Evolutionary conservation across 2,329 filamentous ascomycete genomes (phyloP).

Genomic region (Lasiodiplodia sp.): DNA sequence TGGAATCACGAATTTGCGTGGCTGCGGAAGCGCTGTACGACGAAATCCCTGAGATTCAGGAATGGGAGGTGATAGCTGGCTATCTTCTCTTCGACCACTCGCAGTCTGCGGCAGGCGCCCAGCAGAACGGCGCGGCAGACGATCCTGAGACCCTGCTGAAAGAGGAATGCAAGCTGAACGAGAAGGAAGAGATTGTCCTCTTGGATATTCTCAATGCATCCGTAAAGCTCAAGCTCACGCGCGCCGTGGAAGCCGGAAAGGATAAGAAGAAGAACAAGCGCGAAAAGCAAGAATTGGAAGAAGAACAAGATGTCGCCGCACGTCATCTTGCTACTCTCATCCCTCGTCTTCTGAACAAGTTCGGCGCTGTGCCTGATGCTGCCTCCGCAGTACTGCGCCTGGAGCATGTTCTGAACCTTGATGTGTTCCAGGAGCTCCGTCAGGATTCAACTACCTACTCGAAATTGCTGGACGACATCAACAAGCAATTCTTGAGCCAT

Average conservation of each 20-base stretch:
- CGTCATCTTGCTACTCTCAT: constrained; percentile 80
- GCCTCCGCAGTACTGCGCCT: constrained; percentile 85
- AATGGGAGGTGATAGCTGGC: constrained; percentile 88
- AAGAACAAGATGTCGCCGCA: constrained; percentile 79
- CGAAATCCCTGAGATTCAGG: constrained; percentile 77
- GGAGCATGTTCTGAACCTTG: constrained; percentile 84
- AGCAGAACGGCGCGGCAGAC: constrained; percentile 63
- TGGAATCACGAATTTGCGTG: constrained; percentile 83
- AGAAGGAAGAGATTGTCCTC: constrained; percentile 80
- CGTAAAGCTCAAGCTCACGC: constrained; percentile 75
- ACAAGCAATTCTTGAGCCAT: constrained; percentile 92
- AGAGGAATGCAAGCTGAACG: constrained; percentile 73
- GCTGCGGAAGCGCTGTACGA: constrained; percentile 88
- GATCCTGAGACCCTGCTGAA: constrained; percentile 71
- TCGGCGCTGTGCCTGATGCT: constrained; percentile 85
- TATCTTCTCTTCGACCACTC: constrained; percentile 95
- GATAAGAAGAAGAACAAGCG: constrained; percentile 63
- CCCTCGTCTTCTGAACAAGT: constrained; percentile 88
- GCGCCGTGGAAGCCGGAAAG: constrained; percentile 67
- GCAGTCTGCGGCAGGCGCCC: constrained; percentile 53
- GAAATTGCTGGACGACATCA: constrained; percentile 86
- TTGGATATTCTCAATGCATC: constrained; percentile 86
- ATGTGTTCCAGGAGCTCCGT: constrained; percentile 86
- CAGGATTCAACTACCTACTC: constrained; percentile 84
- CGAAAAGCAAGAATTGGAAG: constrained; percentile 67